Base-by-base conservation (phyloP, 805 yeast species). In the Cyberlindnera xylosilytica region DNA sequence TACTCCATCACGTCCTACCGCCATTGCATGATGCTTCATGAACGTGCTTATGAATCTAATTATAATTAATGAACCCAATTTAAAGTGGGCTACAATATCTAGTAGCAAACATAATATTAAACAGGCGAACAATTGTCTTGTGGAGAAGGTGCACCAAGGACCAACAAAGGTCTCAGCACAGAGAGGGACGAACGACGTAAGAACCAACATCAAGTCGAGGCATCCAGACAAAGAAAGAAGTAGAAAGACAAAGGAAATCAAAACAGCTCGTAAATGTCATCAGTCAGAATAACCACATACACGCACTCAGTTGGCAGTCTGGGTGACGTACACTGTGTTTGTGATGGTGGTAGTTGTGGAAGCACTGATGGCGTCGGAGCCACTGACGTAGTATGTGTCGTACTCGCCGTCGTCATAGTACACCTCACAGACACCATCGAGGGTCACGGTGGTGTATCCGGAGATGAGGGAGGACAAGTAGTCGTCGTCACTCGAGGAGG, bases 281-380 rank as follows among this genome's bases (percentile, higher is more conserved):
- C 26, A 36, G 30, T 13, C 18, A 11, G 11, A 13, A 22, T 15
- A 13, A 13, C 15, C 28, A 34, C 24, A 22, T 19, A 24, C 23
- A 17, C 17, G 7, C 13, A 26, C 29, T 8, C n/a, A 46, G 23
- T 22, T 34, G 15, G 36, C 29, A 10, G 59, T 42, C 18, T 50
- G 38, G 16, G 62, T 58, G 19, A 46, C 41, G 32, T 54, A 54
- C 11, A 56, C 47, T 16, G 44, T 44, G 27, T 45, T 54, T 4
- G 58, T 53, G 39, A 58, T 46, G 7, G 62, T 57, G 3, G 59
- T 54, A 2, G 62, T 58, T 2, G 53, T 45, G 29, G 49, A 45
- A 20, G 61, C 62, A 45, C 61, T 54, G 17, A 37, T 12, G n/a
- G 62, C 60, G 29, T 47, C 62, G 9, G 49, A 15, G 6, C 62